Percentiles rank a stretch among this genome's conserved stretches.
Conservation (phyloP, 1,284 basidiomycete genomes). For the Kwoniella shivajii region DNA sequence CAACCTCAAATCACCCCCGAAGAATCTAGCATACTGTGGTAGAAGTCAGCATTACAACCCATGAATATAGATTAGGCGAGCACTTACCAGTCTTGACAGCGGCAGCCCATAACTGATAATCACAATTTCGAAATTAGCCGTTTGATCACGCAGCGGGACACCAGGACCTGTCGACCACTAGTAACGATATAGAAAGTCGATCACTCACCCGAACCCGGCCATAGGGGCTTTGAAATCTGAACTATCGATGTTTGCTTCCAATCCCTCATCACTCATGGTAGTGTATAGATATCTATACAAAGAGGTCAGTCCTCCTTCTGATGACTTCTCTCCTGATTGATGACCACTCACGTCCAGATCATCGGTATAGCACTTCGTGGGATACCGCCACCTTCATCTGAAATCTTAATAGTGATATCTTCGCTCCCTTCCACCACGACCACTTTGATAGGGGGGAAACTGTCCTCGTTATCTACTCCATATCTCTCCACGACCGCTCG, state of each 20-base stretch:
- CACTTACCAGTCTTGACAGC: slow-evolving; percentile 76
- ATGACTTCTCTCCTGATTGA: background rate
- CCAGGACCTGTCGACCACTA: background rate
- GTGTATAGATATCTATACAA: slow-evolving; percentile 71
- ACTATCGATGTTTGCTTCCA: slow-evolving; percentile 83
- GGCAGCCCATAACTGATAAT: slow-evolving; percentile 90
- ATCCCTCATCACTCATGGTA: slow-evolving; percentile 86
- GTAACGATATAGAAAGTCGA: background rate
- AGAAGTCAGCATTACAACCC: background rate
- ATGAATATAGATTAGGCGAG: too few relatives aligned
- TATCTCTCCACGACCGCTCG: slow-evolving; percentile 94
- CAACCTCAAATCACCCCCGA: slow-evolving; percentile 92
- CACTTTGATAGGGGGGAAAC: slow-evolving; percentile 93
- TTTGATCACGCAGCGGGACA: slow-evolving; percentile 8
- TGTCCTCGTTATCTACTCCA: slow-evolving; percentile 71
- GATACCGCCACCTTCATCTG: slow-evolving; percentile 95
- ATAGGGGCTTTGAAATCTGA: slow-evolving; percentile 98
- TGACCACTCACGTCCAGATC: slow-evolving; percentile 88
- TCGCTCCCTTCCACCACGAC: slow-evolving; percentile 90
- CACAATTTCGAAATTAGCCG: too few relatives aligned
- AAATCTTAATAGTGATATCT: slow-evolving; percentile 99
- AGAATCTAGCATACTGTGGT: slow-evolving; percentile 84
- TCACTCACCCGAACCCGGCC: slow-evolving; percentile 79
- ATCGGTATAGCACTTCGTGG: slow-evolving; percentile 88
- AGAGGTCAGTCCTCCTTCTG: background rate